Percentiles rank a stretch among this genome's conserved stretches.
These are phyloP conservation scores for Hypoxylon sp. DNA, from an alignment of 2,329 filamentous ascomycete genomes.

Conservation along the genomic window DNA sequence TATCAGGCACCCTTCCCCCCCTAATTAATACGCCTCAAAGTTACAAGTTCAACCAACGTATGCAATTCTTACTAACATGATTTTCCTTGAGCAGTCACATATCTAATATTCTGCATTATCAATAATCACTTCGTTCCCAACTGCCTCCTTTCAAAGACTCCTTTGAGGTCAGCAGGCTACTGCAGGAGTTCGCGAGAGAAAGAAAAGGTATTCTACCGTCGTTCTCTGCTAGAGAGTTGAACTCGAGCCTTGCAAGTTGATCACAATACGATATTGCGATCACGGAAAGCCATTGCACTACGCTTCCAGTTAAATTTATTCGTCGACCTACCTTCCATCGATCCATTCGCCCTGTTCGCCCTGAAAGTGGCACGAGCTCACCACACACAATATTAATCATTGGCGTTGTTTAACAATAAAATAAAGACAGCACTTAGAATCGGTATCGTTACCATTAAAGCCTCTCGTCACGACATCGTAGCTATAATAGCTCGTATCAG, in stretches of 20 bases:
- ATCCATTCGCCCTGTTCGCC: conserved; percentile 27
- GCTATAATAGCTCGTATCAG: conserved; percentile 7
- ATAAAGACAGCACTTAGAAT: conserved; percentile 6
- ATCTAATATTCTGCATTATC: conserved; percentile 52
- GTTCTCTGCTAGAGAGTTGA: conserved; percentile 51
- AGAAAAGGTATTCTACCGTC: conserved; percentile 58
- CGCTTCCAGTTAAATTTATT: conserved; percentile 24
- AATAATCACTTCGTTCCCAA: conserved; percentile 50
- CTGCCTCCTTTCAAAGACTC: conserved; percentile 62
- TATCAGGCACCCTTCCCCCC: conserved; percentile 19
- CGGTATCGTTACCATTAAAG: conserved; percentile 14
- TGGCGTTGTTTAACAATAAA: conserved; percentile 14
- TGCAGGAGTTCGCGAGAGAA: conserved; percentile 74
- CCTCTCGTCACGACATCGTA: conserved; percentile 22
- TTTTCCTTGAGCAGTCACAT: conserved; percentile 41
- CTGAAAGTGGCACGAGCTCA: conserved; percentile 22
- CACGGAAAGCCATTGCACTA: conserved; percentile 24
- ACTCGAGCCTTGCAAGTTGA: conserved; percentile 44
- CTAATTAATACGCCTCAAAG: conserved; percentile 26
- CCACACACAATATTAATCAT: conserved; percentile 16
- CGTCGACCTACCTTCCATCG: conserved; percentile 22
- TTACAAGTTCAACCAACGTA: conserved; percentile 24
- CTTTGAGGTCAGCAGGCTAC: conserved; percentile 87
- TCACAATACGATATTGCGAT: conserved; percentile 37
- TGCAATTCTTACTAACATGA: conserved; percentile 34